phyloP scores from a whole-genome alignment of 768 basidiomycete genomes.

The Suillus alpinus region DNA sequence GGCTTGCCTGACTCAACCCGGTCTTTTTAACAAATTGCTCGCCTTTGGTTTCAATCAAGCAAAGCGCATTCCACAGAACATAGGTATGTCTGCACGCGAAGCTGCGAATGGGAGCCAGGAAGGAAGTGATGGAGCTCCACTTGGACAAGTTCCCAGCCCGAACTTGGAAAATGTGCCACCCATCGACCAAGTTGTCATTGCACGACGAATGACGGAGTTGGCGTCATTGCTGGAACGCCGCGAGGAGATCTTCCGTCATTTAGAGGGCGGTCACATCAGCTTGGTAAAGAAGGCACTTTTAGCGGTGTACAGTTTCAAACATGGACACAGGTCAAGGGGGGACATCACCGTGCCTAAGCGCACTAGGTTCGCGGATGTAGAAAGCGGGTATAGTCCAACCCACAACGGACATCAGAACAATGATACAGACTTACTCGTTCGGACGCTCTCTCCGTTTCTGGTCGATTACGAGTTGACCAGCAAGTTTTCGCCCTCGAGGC shows the following conservation, averaged over 20 bases:
- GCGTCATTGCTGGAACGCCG: constrained; percentile 71
- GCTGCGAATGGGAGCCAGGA: neutral
- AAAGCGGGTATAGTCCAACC: neutral
- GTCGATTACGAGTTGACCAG: constrained; percentile 38
- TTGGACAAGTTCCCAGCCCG: neutral
- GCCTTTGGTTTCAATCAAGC: constrained; percentile 62
- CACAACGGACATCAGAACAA: constrained; percentile 37
- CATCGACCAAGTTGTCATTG: constrained; percentile 75
- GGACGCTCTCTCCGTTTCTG: constrained; percentile 52
- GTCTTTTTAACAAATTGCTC: constrained; percentile 60
- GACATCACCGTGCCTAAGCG: neutral
- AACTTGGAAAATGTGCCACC: constrained; percentile 37
- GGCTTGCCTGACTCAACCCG: constrained; percentile 62
- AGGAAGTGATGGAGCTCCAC: neutral
- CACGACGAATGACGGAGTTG: constrained; percentile 78
- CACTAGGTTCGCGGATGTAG: constrained; percentile 2
- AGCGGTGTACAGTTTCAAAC: constrained; percentile 36
- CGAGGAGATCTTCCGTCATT: constrained; percentile 61
- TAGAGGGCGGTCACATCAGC: constrained; percentile 80
- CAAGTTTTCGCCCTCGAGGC: neutral
- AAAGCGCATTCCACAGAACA: constrained; percentile 41
- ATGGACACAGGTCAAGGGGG: neutral
- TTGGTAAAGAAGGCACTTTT: constrained; percentile 59
- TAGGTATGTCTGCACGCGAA: neutral
- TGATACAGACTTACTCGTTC: constrained; percentile 49